Base-by-base conservation (phyloP, 148 eudicot species). In the Persicaria tinctoria region DNA sequence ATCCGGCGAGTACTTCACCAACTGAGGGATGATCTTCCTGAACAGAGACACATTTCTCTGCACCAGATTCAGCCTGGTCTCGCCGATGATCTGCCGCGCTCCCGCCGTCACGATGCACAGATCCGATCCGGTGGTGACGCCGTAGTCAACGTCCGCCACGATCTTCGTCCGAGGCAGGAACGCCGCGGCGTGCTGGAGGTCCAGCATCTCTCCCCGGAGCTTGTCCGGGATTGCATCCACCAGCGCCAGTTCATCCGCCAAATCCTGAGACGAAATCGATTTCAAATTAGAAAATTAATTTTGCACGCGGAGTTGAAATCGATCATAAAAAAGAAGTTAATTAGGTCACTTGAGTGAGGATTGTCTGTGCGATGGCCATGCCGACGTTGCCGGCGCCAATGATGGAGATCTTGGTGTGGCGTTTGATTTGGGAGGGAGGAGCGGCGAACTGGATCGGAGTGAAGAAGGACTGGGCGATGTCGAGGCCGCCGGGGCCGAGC, bases 131-230 rank as follows among this genome's bases (percentile, higher is more conserved):
- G 84, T 79, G 1, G 96, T 87, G 46, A 78, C 80, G 8, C 86
- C 51, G 76, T 86, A 90, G 85, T 93, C 98, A 0, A 83, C 82
- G 53, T 87, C 82, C 14, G 98, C 96, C 47, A 76, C 64, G 79
- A 93, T 93, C 72, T 79, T 83, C 11, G 93, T 89, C 16, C 98
- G 84, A 0, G 96, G 98, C 50, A 93, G 96, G 78, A 93, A 93
- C 1, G 98, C 96, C 23, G 98, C 96, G 47, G 98, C 98, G 84
- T 93, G 98, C 59, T 93, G 96, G 69, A 90, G 89, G 59, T 93
- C 98, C 18, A 93, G 85, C 87, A 93, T 87, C 82, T 93, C 96
- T 55, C 98, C 98, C 0, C 91, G 88, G 68, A 93, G 92, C 81
- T 93, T 93, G 74, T 87, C 89, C 18, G 93, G 84, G 46, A 77